Percentiles rank a stretch among this genome's conserved stretches.
These are phyloP conservation scores for Ophiosphaerella herpotricha DNA, from an alignment of 2,329 filamentous ascomycete genomes.

Conservation along the genomic window DNA sequence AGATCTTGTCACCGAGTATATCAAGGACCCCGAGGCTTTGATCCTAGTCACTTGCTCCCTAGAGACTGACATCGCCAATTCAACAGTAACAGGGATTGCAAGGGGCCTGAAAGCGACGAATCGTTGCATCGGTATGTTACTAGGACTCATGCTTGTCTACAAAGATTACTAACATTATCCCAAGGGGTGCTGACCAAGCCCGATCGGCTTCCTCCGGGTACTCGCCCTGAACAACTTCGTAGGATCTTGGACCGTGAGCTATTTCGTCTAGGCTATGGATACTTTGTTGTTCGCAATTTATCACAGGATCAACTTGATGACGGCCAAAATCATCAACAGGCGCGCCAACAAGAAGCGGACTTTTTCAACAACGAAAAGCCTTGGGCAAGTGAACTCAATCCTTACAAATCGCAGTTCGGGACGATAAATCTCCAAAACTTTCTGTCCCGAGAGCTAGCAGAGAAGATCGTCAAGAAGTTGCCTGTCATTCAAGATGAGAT, in stretches of 20 bases:
- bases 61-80: constrained; percentile 78
- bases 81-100: constrained; percentile 67
- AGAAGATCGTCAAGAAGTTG: constrained; percentile 47
- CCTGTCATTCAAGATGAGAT: constrained; percentile 54
- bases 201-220: constrained; percentile 65
- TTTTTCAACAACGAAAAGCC: constrained; percentile 55
- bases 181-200: constrained; percentile 82
- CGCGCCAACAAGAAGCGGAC: constrained; percentile 53
- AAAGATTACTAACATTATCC: not conserved
- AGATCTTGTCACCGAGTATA: constrained; percentile 72
- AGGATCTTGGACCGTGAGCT: constrained; percentile 65
- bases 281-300: constrained; percentile 75
- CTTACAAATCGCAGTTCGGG: constrained; percentile 55
- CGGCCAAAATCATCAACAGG: constrained; percentile 51
- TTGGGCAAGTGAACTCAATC: constrained; percentile 52
- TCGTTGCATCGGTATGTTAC: constrained; percentile 45
- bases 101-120: constrained; percentile 45
- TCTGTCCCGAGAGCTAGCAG: constrained; percentile 55
- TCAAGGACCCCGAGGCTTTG: constrained; percentile 70
- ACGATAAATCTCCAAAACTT: constrained; percentile 55
- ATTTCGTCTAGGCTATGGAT: constrained; percentile 72
- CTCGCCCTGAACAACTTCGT: constrained; percentile 60
- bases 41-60: constrained; percentile 79
- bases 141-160: not conserved
- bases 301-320: constrained; percentile 56